Evolutionary conservation across 495 filamentous ascomycete genomes (phyloP).

Genomic region (Haplographium delicatum): DNA sequence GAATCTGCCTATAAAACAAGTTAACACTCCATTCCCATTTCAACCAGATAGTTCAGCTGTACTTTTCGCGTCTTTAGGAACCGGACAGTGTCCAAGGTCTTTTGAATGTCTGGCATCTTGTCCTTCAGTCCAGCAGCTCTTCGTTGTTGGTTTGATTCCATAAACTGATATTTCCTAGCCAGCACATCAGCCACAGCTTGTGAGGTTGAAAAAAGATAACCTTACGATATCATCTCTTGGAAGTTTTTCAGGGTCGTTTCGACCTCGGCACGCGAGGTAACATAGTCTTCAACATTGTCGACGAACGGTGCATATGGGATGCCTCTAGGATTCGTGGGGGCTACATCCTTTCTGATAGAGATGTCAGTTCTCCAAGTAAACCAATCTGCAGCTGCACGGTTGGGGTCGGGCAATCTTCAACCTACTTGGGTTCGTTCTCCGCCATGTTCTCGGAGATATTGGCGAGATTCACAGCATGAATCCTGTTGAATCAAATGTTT

Average conservation of each 20-base stretch:
- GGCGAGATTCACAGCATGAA: neutral
- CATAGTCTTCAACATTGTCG: slow-evolving; percentile 93
- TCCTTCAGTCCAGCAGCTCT: slow-evolving; percentile 80
- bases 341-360: slow-evolving; percentile 42
- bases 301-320: slow-evolving; percentile 95
- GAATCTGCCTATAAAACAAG: slow-evolving; percentile 29
- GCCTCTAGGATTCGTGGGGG: slow-evolving; percentile 79
- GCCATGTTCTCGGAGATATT: slow-evolving; percentile 18
- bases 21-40: slow-evolving; percentile 5
- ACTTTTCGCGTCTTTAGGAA: slow-evolving; percentile 73
- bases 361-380: slow-evolving; percentile 7
- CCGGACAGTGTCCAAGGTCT: slow-evolving; percentile 89
- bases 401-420: neutral
- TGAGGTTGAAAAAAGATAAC: neutral
- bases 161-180: slow-evolving; percentile 93
- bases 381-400: neutral
- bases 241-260: slow-evolving; percentile 86
- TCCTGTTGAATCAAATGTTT: no score
- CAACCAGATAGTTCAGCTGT: slow-evolving; percentile 5
- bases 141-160: slow-evolving; percentile 88
- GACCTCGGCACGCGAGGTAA: slow-evolving; percentile 78
- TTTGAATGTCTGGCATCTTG: slow-evolving; percentile 95
- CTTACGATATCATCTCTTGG: slow-evolving; percentile 91
- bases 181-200: slow-evolving; percentile 10
- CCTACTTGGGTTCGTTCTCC: slow-evolving; percentile 20